Evolutionary conservation across 352 stramenopile species (phyloP).

Genomic region (Phytophthora tubulina): DNA sequence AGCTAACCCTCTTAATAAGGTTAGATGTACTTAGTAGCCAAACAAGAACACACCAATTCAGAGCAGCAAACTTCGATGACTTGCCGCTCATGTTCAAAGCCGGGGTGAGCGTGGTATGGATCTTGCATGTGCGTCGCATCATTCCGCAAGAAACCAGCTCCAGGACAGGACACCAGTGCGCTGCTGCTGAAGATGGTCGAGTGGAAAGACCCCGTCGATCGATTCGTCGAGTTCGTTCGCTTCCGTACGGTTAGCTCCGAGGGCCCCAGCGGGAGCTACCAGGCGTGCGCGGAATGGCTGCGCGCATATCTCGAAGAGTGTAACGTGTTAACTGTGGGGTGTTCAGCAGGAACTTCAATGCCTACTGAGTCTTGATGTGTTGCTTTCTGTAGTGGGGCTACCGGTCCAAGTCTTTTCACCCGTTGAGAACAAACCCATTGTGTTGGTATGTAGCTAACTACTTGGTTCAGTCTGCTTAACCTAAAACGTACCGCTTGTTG

Average conservation of each 20-base stretch:
- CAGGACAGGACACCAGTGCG: not conserved
- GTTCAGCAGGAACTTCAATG: not conserved
- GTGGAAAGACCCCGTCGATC: slow-evolving; percentile 49
- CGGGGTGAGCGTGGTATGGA: not conserved
- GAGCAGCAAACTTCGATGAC: not conserved
- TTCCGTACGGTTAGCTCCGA: slow-evolving; percentile 84
- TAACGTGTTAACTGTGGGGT: slow-evolving; percentile 22
- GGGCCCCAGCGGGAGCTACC: slow-evolving; percentile 71
- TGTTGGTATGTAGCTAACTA: slow-evolving; percentile 70
- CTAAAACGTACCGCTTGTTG: slow-evolving; percentile 53
- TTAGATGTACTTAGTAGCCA: not conserved
- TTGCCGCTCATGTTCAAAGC: slow-evolving; percentile 5
- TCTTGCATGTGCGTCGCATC: not conserved
- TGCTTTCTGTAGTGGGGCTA: slow-evolving; percentile 46
- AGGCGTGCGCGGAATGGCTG: slow-evolving; percentile 78
- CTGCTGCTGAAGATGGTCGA: slow-evolving; percentile 6
- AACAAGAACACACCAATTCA: not conserved
- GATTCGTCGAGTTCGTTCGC: slow-evolving; percentile 84
- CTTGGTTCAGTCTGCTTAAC: not conserved
- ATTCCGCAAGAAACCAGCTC: slow-evolving; percentile 2
- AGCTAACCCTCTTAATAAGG: not conserved
- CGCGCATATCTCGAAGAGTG: slow-evolving; percentile 57
- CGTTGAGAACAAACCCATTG: slow-evolving; percentile 86
- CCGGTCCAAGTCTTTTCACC: slow-evolving; percentile 65
- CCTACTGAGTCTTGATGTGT: slow-evolving; percentile 12